phyloP scores from a whole-genome alignment of 2,329 filamentous ascomycete genomes.

The Alternaria triticina region DNA sequence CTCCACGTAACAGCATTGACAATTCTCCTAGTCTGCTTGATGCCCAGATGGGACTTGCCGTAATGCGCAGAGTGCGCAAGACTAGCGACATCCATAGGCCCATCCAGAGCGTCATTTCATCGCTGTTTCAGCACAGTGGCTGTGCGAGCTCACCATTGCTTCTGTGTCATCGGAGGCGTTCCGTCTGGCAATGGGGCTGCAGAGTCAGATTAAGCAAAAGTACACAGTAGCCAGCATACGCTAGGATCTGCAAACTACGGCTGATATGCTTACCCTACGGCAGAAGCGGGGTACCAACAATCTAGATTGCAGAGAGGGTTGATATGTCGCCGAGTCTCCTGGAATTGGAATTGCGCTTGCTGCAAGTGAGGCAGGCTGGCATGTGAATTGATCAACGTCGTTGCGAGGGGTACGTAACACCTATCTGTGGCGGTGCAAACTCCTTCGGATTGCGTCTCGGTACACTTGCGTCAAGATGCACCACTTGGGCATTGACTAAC shows the following conservation, averaged over 20 bases:
- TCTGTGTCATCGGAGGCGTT: constrained; percentile 4
- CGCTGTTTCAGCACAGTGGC: neutral
- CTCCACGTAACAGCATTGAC: neutral
- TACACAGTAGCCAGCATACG: neutral
- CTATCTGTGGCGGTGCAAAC: constrained; percentile 10
- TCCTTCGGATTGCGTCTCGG: neutral
- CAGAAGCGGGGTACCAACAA: constrained; percentile 6
- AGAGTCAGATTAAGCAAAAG: neutral
- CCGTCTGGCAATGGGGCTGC: constrained; percentile 5
- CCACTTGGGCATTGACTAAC: neutral
- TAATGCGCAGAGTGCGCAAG: neutral
- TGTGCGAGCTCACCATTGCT: neutral
- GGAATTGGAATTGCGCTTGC: neutral
- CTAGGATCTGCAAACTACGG: constrained; percentile 13
- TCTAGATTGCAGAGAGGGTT: neutral
- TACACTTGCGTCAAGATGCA: constrained; percentile 4
- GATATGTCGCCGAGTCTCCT: constrained; percentile 2
- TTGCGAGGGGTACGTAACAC: constrained; percentile 3
- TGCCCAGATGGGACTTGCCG: neutral
- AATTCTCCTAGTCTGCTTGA: neutral
- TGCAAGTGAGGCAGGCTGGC: constrained; percentile 1
- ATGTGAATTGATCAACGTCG: constrained; percentile 4
- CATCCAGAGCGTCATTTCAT: neutral
- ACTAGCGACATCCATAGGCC: neutral
- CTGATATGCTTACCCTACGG: neutral